These are phyloP conservation scores for Dicorynia guianensis DNA, from an alignment of 306 rosid species.

Conservation along the genomic window DNA sequence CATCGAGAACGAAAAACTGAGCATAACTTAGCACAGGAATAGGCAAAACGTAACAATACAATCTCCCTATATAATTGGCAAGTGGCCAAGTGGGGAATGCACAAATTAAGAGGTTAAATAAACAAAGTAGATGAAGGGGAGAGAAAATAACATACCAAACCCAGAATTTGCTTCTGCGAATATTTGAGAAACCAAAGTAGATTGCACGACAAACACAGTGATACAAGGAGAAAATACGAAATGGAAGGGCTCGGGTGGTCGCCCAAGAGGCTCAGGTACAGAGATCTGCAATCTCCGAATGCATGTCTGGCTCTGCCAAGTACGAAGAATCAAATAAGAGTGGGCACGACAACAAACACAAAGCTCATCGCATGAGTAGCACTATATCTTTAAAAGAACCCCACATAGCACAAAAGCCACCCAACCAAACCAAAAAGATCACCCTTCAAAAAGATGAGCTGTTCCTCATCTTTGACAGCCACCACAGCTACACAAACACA, in stretches of 20 bases:
- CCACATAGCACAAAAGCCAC: slow-evolving; percentile 51
- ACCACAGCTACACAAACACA: slow-evolving; percentile 69
- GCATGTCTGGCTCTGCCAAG: slow-evolving; percentile 7
- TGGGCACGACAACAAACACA: slow-evolving; percentile 49
- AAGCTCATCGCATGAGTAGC: slow-evolving; percentile 45
- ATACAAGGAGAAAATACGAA: slow-evolving; percentile 35
- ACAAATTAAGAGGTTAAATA: slow-evolving; percentile 6
- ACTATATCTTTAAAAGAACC: slow-evolving; percentile 51
- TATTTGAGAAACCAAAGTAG: slow-evolving; percentile 15
- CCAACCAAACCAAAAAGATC: slow-evolving; percentile 57
- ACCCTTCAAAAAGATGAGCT: slow-evolving; percentile 67
- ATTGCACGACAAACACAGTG: slow-evolving; percentile 34
- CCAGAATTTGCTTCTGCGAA: slow-evolving; percentile 25
- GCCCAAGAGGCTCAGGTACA: slow-evolving; percentile 5
- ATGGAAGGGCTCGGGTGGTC: background rate
- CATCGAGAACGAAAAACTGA: background rate
- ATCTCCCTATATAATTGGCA: background rate
- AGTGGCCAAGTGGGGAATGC: slow-evolving; percentile 26
- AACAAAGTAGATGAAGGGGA: slow-evolving; percentile 27
- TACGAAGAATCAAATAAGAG: slow-evolving; percentile 44
- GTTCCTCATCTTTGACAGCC: slow-evolving; percentile 81
- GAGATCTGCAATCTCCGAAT: slow-evolving; percentile 45
- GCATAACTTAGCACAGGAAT: background rate
- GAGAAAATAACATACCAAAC: slow-evolving; percentile 38
- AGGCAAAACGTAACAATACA: background rate